These are phyloP conservation scores for Yamadazyma epiphylla DNA, from an alignment of 1,139 yeast genomes.

Conservation along the genomic window DNA sequence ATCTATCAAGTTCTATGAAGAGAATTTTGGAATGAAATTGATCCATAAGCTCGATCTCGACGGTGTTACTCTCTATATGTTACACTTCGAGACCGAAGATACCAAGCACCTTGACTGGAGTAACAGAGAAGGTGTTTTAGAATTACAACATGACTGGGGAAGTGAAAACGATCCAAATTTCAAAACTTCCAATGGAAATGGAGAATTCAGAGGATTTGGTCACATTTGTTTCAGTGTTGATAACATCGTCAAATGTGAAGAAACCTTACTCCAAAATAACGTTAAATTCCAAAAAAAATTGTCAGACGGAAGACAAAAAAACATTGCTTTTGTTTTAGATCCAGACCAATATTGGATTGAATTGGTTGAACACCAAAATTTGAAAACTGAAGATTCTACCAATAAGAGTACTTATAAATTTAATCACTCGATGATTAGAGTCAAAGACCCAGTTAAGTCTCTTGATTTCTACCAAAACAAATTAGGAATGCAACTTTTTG, in stretches of 20 bases:
- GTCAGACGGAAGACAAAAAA: constrained; percentile 84
- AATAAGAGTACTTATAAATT: constrained; percentile 50
- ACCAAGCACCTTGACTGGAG: constrained; percentile 46
- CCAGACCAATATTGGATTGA: constrained; percentile 98
- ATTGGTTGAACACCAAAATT: constrained; percentile 60
- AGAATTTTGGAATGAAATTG: constrained; percentile 71
- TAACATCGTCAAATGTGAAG: constrained; percentile 64
- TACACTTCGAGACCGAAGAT: constrained; percentile 54
- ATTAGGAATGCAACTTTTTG: constrained; percentile 73
- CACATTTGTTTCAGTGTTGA: constrained; percentile 88
- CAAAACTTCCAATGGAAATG: constrained; percentile 75
- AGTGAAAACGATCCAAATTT: constrained; percentile 58
- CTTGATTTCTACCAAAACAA: constrained; percentile 72
- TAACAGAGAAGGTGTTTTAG: constrained; percentile 74
- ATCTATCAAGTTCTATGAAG: constrained; percentile 68
- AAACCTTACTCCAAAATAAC: constrained; percentile 50
- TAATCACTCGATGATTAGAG: constrained; percentile 92
- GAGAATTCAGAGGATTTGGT: constrained; percentile 87
- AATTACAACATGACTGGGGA: constrained; percentile 80
- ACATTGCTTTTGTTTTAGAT: constrained; percentile 91
- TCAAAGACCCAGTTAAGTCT: constrained; percentile 77
- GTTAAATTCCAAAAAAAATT: constrained; percentile 80
- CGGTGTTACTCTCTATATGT: constrained; percentile 64
- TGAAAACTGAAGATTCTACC: constrained; percentile 36
- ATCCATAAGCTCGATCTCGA: constrained; percentile 52